phyloP scores from a whole-genome alignment of 2,329 filamentous ascomycete genomes.

The Apiospora arundinis region DNA sequence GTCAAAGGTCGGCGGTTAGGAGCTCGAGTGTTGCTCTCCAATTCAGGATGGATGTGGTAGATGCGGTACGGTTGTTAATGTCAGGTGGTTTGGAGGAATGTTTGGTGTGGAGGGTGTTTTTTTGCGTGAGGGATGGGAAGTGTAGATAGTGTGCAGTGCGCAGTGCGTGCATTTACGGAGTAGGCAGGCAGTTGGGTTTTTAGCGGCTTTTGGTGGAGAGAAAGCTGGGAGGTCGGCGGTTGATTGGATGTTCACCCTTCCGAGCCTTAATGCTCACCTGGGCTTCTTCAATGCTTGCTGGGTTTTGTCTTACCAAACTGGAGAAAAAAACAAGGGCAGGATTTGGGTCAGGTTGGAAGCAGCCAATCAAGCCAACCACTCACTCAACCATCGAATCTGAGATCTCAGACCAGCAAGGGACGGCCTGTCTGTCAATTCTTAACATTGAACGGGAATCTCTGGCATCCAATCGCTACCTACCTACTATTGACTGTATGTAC shows the following conservation, averaged over 20 bases:
- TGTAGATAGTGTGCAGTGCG: slow-evolving; percentile 10
- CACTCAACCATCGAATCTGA: not conserved
- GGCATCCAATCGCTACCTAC: not conserved
- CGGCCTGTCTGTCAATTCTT: not conserved
- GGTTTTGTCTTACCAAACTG: not conserved
- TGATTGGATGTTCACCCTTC: not conserved
- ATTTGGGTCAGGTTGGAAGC: not conserved
- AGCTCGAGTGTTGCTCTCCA: slow-evolving; percentile 8
- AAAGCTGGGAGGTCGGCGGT: not conserved
- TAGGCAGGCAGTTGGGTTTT: not conserved
- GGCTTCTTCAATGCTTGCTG: not conserved
- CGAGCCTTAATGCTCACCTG: not conserved
- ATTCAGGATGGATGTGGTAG: not conserved
- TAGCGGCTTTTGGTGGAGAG: slow-evolving; percentile 7
- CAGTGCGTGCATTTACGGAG: no score
- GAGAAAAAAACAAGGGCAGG: slow-evolving; percentile 13
- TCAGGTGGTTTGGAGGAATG: slow-evolving; percentile 19
- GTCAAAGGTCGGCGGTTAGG: not conserved
- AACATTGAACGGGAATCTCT: not conserved
- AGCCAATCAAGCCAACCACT: not conserved
- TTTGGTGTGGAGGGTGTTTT: slow-evolving; percentile 18
- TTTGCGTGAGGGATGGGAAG: slow-evolving; percentile 16
- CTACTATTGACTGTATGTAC: no score
- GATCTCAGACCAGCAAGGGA: slow-evolving; percentile 7
- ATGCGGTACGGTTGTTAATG: not conserved